phyloP scores from a whole-genome alignment of 2,329 filamentous ascomycete genomes.

The Diaporthe citri region DNA sequence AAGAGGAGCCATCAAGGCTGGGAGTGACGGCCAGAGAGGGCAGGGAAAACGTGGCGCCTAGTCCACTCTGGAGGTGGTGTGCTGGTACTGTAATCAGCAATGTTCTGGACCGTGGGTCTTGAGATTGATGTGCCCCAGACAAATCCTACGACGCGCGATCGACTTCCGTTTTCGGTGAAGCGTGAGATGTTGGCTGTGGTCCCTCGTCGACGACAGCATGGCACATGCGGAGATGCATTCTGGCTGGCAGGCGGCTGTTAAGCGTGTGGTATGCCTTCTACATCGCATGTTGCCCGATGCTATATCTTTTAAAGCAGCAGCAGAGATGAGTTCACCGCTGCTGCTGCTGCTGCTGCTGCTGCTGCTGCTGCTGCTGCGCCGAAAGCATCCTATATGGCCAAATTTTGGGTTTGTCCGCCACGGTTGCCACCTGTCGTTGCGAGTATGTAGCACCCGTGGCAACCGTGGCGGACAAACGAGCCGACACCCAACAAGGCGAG shows the following conservation, averaged over 20 bases:
- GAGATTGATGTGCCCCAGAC: conserved; percentile 31
- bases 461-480: too few relatives aligned
- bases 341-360: neutral
- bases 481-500: neutral
- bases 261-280: neutral
- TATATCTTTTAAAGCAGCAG: neutral
- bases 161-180: conserved; percentile 38
- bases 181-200: conserved; percentile 19
- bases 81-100: conserved; percentile 16
- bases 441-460: too few relatives aligned
- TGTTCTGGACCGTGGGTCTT: conserved; percentile 37
- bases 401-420: neutral
- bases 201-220: conserved; percentile 3
- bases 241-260: neutral
- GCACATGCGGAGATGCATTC: neutral
- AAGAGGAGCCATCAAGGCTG: conserved; percentile 12
- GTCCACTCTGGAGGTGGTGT: conserved; percentile 15
- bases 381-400: neutral
- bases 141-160: conserved; percentile 38
- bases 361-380: neutral
- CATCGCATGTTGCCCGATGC: neutral
- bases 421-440: too few relatives aligned
- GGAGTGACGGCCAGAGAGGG: conserved; percentile 28
- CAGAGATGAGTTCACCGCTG: neutral
- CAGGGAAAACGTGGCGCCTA: conserved; percentile 13